Base-by-base conservation (phyloP, 257 asterid genomes). In the Rhazya stricta region DNA sequence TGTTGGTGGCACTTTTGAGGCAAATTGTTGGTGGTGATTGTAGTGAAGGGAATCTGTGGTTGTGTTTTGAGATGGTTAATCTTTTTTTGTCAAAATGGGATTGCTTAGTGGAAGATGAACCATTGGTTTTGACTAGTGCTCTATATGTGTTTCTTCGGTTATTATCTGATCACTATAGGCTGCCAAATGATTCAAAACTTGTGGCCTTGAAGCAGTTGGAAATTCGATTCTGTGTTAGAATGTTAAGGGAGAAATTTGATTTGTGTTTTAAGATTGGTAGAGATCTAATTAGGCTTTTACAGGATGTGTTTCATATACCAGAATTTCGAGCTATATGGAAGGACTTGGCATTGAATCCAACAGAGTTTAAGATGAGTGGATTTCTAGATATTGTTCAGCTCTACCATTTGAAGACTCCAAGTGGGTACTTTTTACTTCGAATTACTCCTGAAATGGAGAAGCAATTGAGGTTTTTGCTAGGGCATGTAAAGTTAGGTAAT, bases 391-490 rank as follows among this genome's bases (percentile, higher is more conserved):
- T 92, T 67, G 82, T 84, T 0, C 90, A 84, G 84, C 73, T 89
- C 56, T 89, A 93, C 65, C 68, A 71, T 48, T 48, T 76, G 15
- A 74, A 85, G 67, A 93, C 98, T 72, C 79, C 96, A 9, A 85
- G 79, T 73, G 77, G 81, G 83, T 93, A 91, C 75, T 87, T 91
- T 86, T 78, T 80, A 78, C 97, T 93, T 71, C 82, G 95, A 76
- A 71, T 93, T 71, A 88, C 90, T 76, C 98, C 97, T n/a, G 96
- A 91, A 81, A 91, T 91, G 96, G 98, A 93, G 81, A 81, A 88
- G 5, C 91, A 88, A 69, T 77, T 93, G 85, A 87, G 94, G 81
- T 93, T 91, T 80, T 79, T 93, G 87, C 80, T 93, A 75, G 89
- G 88, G 75, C 81, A 78, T 60, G 96, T 91, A 81, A 89, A 85